A percentile compares a stretch with the other conserved stretches of the same genome.
Conservation (phyloP, 1,139 yeast species). For the Geotrichum bryndzae region DNA sequence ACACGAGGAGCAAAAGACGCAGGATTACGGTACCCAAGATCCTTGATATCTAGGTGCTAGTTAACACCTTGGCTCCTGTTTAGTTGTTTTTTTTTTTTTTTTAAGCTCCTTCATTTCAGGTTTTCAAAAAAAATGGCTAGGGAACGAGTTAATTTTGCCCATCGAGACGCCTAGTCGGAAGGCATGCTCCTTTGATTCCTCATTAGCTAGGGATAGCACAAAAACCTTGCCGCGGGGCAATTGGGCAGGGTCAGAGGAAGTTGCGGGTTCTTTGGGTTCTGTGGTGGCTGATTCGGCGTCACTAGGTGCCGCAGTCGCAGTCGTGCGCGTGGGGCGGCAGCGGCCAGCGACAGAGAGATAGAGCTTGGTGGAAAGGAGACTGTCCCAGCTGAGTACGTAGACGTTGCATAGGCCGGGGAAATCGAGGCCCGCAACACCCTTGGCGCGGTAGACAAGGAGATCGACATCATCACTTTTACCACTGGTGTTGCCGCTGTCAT, state of each 20-base stretch:
- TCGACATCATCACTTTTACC: background rate
- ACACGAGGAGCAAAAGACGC: too few species aligned
- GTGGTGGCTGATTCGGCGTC: conserved; percentile 1
- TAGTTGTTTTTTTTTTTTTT: too few species aligned
- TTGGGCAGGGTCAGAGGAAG: background rate
- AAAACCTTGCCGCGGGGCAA: conserved; percentile 5
- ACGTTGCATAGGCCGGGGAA: conserved; percentile 19
- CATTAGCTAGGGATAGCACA: conserved; percentile 14
- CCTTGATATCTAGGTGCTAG: too few species aligned
- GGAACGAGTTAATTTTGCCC: conserved; percentile 11
- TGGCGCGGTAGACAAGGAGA: conserved; percentile 9
- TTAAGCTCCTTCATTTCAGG: background rate
- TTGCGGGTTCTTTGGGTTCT: background rate
- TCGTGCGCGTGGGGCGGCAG: background rate
- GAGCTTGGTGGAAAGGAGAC: conserved; percentile 12
- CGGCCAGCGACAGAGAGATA: conserved; percentile 15
- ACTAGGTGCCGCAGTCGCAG: background rate
- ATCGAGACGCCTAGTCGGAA: conserved; percentile 14
- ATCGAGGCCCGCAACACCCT: conserved; percentile 16
- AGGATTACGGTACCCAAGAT: too few species aligned
- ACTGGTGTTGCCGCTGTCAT: background rate
- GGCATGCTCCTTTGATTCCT: conserved; percentile 7
- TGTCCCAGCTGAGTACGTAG: conserved; percentile 20
- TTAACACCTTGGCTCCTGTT: too few species aligned
- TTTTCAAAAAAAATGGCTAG: conserved; percentile 3